Evolutionary conservation across 371 early-diverging fungal genomes (phyloP), one percentile per base, ranked within the genome.

Genomic region (Lichtheimia ornata): DNA sequence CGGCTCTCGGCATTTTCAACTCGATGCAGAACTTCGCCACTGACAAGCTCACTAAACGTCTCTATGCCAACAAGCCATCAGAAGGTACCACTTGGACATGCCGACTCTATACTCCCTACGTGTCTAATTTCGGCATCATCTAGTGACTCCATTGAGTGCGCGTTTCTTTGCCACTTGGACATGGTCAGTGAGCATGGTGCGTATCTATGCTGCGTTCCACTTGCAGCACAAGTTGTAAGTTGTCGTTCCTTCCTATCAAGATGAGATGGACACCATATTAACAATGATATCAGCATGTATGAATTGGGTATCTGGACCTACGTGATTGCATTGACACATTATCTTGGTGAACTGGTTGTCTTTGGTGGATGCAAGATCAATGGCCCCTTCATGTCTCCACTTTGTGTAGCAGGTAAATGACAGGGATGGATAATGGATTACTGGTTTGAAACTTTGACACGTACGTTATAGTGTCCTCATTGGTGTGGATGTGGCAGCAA

Each of bases 161-260:
- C 86, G 93, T 18, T 74, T 91, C 60, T 91, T 92, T 82, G 93
- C 90, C 9, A 80, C 85, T 25, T 94, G 93, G 93, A 92, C 93
- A 12, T 74, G 89, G 71, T 79, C 87, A 45, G 85, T 87, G 7
- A 87, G 85, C 44, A 81, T 89, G 59, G 77, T 94, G 50, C 88
- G 94, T 55, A 74, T 91, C 58, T 90, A 90, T 70, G 82, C 84
- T 45, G 91, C 92, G 13, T 92, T 87, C 70, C 83, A 92, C 70
- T 80, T 92, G 52, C 72, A 84, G 59, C 79, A 91, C 64, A 73
- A 77, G 58, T 82, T 79, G 90, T 90, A 80, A 64, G 87, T 79
- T 35, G 24, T 44, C 40, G 28, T 20, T 49, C 15, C 13, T 42
- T 20, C n/a, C 4, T 49, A 24, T 53, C 27, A 43, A 52, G 14